Evolutionary conservation across 441 rosid species (phyloP).

Genomic region (Aquilaria agallochum): DNA sequence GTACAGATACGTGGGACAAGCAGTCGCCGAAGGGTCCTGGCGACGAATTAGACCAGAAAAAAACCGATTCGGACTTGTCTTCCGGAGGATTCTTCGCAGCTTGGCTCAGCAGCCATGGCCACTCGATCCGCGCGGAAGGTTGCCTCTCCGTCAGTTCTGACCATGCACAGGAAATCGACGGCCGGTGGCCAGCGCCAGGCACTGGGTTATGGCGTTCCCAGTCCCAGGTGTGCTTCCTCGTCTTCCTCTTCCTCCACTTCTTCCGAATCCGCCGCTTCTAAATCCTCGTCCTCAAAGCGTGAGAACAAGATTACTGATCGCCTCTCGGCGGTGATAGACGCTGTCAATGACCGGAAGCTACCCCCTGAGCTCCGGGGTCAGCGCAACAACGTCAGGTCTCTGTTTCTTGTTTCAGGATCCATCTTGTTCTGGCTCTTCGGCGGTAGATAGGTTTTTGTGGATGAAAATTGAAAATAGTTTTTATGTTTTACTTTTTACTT

Average conservation of each 20-base stretch:
- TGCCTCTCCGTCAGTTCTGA: slow-evolving; percentile 19
- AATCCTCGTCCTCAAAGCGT: slow-evolving; percentile 20
- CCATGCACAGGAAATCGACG: slow-evolving; percentile 8
- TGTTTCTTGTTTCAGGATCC: too few species aligned
- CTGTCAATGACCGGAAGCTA: slow-evolving; percentile 75
- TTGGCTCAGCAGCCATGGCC: slow-evolving; percentile 43
- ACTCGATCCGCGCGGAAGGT: slow-evolving; percentile 32
- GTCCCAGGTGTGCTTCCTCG: slow-evolving; percentile 31
- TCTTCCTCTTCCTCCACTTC: slow-evolving; percentile 32
- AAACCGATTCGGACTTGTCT: too few species aligned
- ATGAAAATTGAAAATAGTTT: too few species aligned
- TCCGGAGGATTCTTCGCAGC: slow-evolving; percentile 2
- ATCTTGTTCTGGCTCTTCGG: too few species aligned
- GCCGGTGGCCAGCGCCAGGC: slow-evolving; percentile 13
- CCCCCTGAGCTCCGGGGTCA: slow-evolving; percentile 92
- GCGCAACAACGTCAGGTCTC: slow-evolving; percentile 64
- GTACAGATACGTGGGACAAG: neutral
- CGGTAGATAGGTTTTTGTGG: too few species aligned
- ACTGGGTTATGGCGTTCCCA: slow-evolving; percentile 12
- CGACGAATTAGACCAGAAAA: too few species aligned
- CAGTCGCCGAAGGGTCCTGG: too few species aligned
- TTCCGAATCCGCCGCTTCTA: slow-evolving; percentile 18
- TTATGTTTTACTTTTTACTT: too few species aligned
- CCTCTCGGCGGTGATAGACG: slow-evolving; percentile 58
- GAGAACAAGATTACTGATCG: slow-evolving; percentile 54